Percentiles rank a stretch among this genome's conserved stretches.
Evolutionary conservation across 2,329 filamentous ascomycete species (phyloP).

Genomic region (Tolypocladium ovalisporum): DNA sequence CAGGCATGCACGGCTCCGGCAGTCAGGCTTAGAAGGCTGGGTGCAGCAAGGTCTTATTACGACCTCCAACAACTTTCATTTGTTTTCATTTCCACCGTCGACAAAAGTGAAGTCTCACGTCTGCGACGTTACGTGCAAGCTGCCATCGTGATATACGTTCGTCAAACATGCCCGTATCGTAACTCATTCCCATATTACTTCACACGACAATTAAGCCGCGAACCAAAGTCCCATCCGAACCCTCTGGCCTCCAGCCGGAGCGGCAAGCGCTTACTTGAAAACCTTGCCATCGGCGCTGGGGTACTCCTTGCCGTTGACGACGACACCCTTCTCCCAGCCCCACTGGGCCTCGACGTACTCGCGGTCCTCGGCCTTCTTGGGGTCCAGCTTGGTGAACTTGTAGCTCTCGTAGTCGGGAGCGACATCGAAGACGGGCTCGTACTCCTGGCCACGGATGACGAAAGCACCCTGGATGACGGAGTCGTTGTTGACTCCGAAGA

Average conservation of each 20-base stretch:
- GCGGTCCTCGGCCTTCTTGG: conserved; percentile 70
- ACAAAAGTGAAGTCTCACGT: background rate
- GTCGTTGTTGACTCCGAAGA: conserved; percentile 82
- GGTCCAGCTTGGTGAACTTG: conserved; percentile 92
- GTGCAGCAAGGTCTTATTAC: background rate
- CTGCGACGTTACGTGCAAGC: background rate
- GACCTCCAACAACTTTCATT: background rate
- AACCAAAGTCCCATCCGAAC: conserved; percentile 20
- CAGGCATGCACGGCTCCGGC: background rate
- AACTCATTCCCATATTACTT: conserved; percentile 14
- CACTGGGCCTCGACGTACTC: conserved; percentile 80
- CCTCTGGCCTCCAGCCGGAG: conserved; percentile 6
- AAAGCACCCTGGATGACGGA: conserved; percentile 90
- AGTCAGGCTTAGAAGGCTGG: background rate
- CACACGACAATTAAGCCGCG: conserved; percentile 14
- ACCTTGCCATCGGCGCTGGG: conserved; percentile 88
- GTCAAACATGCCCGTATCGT: conserved; percentile 15
- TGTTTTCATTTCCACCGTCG: background rate
- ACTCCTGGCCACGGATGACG: conserved; percentile 86
- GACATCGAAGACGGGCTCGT: conserved; percentile 80
- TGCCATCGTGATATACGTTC: conserved; percentile 1
- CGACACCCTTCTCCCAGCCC: conserved; percentile 81
- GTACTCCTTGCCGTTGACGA: conserved; percentile 78
- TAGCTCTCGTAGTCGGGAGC: conserved; percentile 97
- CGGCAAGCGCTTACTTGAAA: conserved; percentile 71